Conservation (phyloP, 768 basidiomycete species). For the Mycena alexandri region DNA sequence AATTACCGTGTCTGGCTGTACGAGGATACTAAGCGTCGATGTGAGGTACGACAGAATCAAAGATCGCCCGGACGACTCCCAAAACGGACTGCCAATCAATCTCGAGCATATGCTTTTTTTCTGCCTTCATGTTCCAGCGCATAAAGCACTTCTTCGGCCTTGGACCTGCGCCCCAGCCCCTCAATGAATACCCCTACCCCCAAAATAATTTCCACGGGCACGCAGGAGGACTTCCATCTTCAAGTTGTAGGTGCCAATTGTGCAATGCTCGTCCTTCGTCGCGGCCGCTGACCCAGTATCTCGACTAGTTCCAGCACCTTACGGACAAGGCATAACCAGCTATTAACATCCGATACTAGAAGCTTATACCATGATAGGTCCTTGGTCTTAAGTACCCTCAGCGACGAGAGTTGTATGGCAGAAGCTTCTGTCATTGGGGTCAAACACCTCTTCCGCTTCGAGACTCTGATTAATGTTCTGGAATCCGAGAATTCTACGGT, state of each 20-base stretch:
- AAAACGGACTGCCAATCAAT: no score
- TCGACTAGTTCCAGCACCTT: background rate
- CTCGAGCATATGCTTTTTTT: constrained; percentile 1
- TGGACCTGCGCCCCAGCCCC: background rate
- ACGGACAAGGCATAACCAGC: constrained; percentile 11
- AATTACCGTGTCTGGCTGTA: no score
- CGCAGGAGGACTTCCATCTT: background rate
- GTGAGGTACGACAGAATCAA: no score
- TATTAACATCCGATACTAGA: no score
- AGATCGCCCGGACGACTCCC: no score
- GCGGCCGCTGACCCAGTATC: no score
- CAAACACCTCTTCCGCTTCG: constrained; percentile 13
- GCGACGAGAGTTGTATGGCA: background rate
- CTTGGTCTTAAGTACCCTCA: constrained; percentile 13
- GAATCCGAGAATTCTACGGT: background rate
- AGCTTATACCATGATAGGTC: background rate
- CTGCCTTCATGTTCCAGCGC: constrained; percentile 8
- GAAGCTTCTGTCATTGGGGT: background rate
- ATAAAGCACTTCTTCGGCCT: constrained; percentile 10
- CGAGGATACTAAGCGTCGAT: no score
- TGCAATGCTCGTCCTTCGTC: no score
- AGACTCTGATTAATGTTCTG: constrained; percentile 2
- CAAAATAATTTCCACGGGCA: constrained; percentile 7
- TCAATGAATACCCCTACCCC: background rate
- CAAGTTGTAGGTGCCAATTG: constrained; percentile 12